Evolutionary conservation across 805 yeast genomes (phyloP).

Genomic region (Suhomyces sp.): DNA sequence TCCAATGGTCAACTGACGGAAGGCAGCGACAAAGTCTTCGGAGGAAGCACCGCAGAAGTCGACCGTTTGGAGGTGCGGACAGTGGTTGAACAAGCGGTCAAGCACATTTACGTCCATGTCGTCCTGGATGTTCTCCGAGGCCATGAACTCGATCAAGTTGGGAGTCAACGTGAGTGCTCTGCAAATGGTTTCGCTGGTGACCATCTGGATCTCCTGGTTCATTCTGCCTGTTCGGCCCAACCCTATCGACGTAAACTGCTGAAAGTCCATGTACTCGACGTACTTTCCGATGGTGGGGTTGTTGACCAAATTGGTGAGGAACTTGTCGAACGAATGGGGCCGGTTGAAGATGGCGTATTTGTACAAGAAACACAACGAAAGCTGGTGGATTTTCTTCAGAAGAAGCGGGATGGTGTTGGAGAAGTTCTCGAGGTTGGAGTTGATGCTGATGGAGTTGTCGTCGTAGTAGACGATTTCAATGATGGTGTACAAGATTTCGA

Average conservation of each 20-base stretch:
- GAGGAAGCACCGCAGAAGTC: slow-evolving; percentile 91
- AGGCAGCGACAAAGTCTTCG: slow-evolving; percentile 55
- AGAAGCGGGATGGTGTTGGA: slow-evolving; percentile 53
- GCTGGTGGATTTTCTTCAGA: slow-evolving; percentile 54
- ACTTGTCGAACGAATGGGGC: slow-evolving; percentile 74
- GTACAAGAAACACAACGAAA: slow-evolving; percentile 57
- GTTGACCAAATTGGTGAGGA: slow-evolving; percentile 51
- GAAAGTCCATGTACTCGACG: slow-evolving; percentile 79
- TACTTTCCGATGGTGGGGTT: slow-evolving; percentile 50
- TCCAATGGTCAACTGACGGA: slow-evolving; percentile 40
- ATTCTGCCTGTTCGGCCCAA: slow-evolving; percentile 84
- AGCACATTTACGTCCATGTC: slow-evolving; percentile 67
- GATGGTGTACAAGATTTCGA: slow-evolving; percentile 54
- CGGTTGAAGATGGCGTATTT: slow-evolving; percentile 72
- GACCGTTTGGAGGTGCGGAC: slow-evolving; percentile 58
- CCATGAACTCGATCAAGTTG: slow-evolving; percentile 72
- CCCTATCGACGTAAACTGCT: slow-evolving; percentile 85
- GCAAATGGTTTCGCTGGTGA: slow-evolving; percentile 68
- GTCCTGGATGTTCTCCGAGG: slow-evolving; percentile 80
- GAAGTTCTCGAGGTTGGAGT: slow-evolving; percentile 50
- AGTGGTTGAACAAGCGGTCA: slow-evolving; percentile 49
- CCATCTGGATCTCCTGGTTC: slow-evolving; percentile 91
- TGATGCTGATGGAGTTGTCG: slow-evolving; percentile 49
- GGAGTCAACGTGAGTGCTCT: slow-evolving; percentile 62
- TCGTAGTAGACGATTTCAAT: slow-evolving; percentile 55